Evolutionary conservation across 2,329 filamentous ascomycete genomes (phyloP).

Genomic region (Helotiales sp.): DNA sequence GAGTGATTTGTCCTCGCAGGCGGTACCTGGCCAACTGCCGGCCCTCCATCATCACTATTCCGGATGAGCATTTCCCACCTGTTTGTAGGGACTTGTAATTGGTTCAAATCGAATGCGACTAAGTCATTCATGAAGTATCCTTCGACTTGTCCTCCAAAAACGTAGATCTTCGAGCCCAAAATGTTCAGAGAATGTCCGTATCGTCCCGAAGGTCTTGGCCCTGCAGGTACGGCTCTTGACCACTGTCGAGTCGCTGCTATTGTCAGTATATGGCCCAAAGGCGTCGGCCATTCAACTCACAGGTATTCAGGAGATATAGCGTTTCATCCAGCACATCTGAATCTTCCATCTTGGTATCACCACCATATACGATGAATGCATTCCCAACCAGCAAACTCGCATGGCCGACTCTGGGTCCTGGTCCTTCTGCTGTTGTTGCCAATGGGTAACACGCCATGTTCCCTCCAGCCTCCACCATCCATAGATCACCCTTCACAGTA

Average conservation of each 20-base stretch:
- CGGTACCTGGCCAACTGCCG: conserved; percentile 66
- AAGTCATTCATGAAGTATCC: conserved; percentile 98
- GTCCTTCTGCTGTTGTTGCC: conserved; percentile 88
- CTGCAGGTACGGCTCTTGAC: conserved; percentile 89
- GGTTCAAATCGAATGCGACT: conserved; percentile 92
- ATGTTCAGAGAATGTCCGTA: conserved; percentile 98
- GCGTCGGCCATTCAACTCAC: conserved; percentile 55
- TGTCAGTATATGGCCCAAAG: conserved; percentile 19
- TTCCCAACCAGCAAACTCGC: conserved; percentile 93
- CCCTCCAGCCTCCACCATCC: conserved; percentile 92
- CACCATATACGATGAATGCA: conserved; percentile 97
- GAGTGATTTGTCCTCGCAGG: conserved; percentile 94
- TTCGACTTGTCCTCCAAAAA: conserved; percentile 97
- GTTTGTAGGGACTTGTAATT: conserved; percentile 86
- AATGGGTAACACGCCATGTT: conserved; percentile 91
- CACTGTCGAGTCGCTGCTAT: conserved; percentile 87
- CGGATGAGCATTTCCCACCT: conserved; percentile 91
- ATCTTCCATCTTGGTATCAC: conserved; percentile 96
- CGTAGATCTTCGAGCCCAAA: conserved; percentile 92
- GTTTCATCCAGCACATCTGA: conserved; percentile 91
- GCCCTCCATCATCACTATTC: conserved; percentile 64
- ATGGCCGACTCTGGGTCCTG: conserved; percentile 92
- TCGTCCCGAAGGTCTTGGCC: conserved; percentile 80
- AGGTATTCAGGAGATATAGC: conserved; percentile 93
- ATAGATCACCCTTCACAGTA: conserved; percentile 94